A percentile compares a stretch with the other conserved stretches of the same genome.
Evolutionary conservation across 495 filamentous ascomycete genomes (phyloP).

Genomic region (Penicillium mononematosum): DNA sequence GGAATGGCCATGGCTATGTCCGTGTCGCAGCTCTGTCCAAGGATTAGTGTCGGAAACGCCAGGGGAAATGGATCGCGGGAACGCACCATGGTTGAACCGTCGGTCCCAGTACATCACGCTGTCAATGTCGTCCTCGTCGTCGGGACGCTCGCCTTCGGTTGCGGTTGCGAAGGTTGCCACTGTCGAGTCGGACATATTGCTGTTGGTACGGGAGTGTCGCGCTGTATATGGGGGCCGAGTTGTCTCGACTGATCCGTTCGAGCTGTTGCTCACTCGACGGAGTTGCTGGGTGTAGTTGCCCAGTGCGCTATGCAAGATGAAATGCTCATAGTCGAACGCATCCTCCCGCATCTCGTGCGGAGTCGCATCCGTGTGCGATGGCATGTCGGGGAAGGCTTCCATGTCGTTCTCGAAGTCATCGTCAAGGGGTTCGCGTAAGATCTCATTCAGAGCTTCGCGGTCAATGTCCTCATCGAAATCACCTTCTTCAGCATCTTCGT

Average conservation of each 20-base stretch:
- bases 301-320: slow-evolving; percentile 88
- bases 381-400: slow-evolving; percentile 7
- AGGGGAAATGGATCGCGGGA: background rate
- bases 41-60: background rate
- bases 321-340: slow-evolving; percentile 95
- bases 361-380: slow-evolving; percentile 28
- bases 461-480: slow-evolving; percentile 53
- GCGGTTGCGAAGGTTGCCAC: slow-evolving; percentile 83
- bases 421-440: slow-evolving; percentile 45
- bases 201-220: slow-evolving; percentile 50
- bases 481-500: slow-evolving; percentile 58
- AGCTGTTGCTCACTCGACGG: slow-evolving; percentile 57
- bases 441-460: slow-evolving; percentile 46
- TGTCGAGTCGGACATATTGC: slow-evolving; percentile 69
- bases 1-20: slow-evolving; percentile 11
- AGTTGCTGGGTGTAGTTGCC: slow-evolving; percentile 61
- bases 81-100: slow-evolving; percentile 43
- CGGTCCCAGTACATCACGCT: slow-evolving; percentile 45
- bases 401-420: slow-evolving; percentile 32
- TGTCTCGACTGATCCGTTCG: slow-evolving; percentile 73
- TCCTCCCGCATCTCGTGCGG: slow-evolving; percentile 93
- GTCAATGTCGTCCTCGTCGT: slow-evolving; percentile 44
- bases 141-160: slow-evolving; percentile 56
- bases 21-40: slow-evolving; percentile 31
- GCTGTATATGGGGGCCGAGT: slow-evolving; percentile 46